Evolutionary conservation across 371 early-diverging fungal genomes (phyloP), one percentile per base, ranked within the genome.

Genomic region (Rozella allomycis): DNA sequence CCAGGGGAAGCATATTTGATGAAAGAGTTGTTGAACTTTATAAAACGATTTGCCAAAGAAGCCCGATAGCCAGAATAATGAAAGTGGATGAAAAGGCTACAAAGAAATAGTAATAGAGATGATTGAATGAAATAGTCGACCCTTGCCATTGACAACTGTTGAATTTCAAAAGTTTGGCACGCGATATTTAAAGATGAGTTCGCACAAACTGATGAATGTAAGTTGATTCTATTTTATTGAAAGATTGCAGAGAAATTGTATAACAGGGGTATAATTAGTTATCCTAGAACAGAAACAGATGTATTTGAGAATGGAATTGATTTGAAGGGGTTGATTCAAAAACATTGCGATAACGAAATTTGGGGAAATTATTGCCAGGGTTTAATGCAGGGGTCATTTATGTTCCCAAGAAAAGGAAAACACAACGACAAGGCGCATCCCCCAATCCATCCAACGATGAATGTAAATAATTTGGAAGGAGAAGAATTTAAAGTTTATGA

Each of bases 231-330:
- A n/a, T n/a, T n/a, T n/a, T n/a, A n/a, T n/a, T n/a, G n/a, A n/a
- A 39, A 77, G 72, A 46, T 72, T 14, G 88, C 94, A 13, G 88
- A 90, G 54, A 47, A 43, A 0, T 58, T 90, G 9, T 90, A 93
- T 54, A 67, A 66, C 10, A 43, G 56, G 20, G 98, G 98, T 17
- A 72, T 79, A 31, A 85, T 99, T 36, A 82, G 82, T 46, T 99
- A 99, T 53, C 99, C 99, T 5, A 73, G 99, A 45, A 99, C 99
- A 5, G 99, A 99, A 52, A 98, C 99, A 1, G 88, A 97, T 50
- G 64, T 75, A 36, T 99, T 85, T 45, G 74, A 74, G 33, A 33
- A 40, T 4, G 60, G 52, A 16, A 84, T 91, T 50, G 66, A 88
- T 32, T 67, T 85, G 26, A 50, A 54, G 19, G 55, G 23, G 19